phyloP scores from a whole-genome alignment of 768 basidiomycete species.

The Lactarius trivialis region DNA sequence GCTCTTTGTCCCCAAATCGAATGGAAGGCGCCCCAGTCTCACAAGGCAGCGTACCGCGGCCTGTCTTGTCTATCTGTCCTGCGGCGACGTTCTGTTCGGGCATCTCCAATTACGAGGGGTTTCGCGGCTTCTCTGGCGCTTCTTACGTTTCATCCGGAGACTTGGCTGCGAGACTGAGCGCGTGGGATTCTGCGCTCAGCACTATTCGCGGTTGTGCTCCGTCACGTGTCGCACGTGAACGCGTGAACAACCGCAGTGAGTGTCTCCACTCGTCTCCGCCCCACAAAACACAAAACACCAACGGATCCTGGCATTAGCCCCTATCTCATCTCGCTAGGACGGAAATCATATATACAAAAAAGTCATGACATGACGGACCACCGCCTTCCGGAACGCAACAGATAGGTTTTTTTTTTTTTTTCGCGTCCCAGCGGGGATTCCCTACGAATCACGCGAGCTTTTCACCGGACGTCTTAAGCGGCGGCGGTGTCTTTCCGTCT shows the following conservation, averaged over 20 bases:
- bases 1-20: conserved; percentile 22
- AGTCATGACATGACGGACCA: conserved; percentile 1
- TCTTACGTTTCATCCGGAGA: conserved; percentile 14
- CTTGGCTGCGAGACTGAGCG: conserved; percentile 15
- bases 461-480: neutral
- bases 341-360: conserved; percentile 3
- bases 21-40: conserved; percentile 15
- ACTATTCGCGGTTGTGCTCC: neutral
- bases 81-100: conserved; percentile 5
- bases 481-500: neutral
- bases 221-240: neutral
- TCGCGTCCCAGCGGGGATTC: neutral
- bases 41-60: neutral
- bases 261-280: neutral
- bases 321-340: conserved; percentile 7
- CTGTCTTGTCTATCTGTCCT: conserved; percentile 1
- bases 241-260: neutral
- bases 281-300: neutral
- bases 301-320: neutral
- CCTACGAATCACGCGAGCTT: neutral
- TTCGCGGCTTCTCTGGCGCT: neutral
- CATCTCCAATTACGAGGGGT: neutral
- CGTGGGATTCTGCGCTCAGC: neutral
- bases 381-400: conserved; percentile 6
- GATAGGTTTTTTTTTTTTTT: neutral